Percentiles rank a stretch among this genome's conserved stretches.
Evolutionary conservation across 2,329 filamentous ascomycete species (phyloP).

Genomic region (Stromatinia cepivora): DNA sequence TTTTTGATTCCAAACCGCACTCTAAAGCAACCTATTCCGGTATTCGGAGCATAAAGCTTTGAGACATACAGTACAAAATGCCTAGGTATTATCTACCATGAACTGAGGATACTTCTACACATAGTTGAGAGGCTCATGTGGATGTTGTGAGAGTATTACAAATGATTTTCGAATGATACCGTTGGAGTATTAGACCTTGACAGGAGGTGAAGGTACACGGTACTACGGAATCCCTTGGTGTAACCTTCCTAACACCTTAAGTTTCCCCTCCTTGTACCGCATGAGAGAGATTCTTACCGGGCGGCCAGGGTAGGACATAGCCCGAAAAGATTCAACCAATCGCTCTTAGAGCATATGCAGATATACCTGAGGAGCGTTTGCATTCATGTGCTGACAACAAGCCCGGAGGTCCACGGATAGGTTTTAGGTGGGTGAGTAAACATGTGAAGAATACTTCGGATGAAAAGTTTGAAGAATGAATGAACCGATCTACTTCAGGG

Average conservation of each 20-base stretch:
- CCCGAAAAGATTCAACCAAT: constrained; percentile 17
- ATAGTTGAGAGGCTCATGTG: constrained; percentile 3
- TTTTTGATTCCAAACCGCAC: constrained; percentile 14
- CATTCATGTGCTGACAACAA: constrained; percentile 12
- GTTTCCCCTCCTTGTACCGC: constrained; percentile 16
- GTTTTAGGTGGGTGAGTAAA: constrained; percentile 4
- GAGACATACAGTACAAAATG: constrained; percentile 3
- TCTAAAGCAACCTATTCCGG: constrained; percentile 9
- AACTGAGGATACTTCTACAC: neutral
- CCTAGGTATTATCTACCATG: neutral
- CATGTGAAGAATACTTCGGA: constrained; percentile 22
- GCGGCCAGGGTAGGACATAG: constrained; percentile 5
- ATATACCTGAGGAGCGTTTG: constrained; percentile 19
- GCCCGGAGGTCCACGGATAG: constrained; percentile 11
- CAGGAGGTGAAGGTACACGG: constrained; percentile 7
- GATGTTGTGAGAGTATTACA: constrained; percentile 11
- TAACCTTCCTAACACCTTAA: constrained; percentile 16
- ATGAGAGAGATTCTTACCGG: constrained; percentile 17
- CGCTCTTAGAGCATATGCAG: neutral
- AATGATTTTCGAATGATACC: constrained; percentile 15
- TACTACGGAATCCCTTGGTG: constrained; percentile 19
- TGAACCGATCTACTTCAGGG: constrained; percentile 25
- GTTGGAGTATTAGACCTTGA: constrained; percentile 14
- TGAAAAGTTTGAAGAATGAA: constrained; percentile 18
- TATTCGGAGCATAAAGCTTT: constrained; percentile 14